Evolutionary conservation across 805 yeast species (phyloP).

Genomic region (Kazachstania viticola): DNA sequence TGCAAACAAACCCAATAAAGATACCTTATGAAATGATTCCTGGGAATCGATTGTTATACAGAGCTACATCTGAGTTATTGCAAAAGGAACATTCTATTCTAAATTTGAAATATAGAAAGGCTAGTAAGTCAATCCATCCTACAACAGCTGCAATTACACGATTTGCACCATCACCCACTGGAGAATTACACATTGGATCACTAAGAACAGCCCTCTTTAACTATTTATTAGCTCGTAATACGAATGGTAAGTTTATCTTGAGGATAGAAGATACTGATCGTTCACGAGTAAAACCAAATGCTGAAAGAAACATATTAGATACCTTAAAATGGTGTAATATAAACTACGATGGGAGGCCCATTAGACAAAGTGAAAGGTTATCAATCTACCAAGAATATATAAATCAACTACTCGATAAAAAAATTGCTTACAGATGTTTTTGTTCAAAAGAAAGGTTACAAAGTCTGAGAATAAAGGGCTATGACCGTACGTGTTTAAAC

Average conservation of each 20-base stretch:
- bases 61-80: no score
- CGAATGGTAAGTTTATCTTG: slow-evolving; percentile 70
- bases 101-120: no score
- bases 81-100: no score
- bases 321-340: slow-evolving; percentile 71
- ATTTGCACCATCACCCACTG: slow-evolving; percentile 98
- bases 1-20: no score
- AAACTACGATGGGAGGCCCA: slow-evolving; percentile 75
- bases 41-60: no score
- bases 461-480: slow-evolving; percentile 64
- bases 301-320: slow-evolving; percentile 70
- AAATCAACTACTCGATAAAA: slow-evolving; percentile 42
- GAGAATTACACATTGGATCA: slow-evolving; percentile 87
- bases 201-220: slow-evolving; percentile 88
- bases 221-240: slow-evolving; percentile 64
- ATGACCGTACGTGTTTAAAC: slow-evolving; percentile 70
- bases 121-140: slow-evolving; percentile 27
- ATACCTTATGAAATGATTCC: no score
- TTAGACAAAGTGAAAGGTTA: slow-evolving; percentile 68
- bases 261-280: slow-evolving; percentile 92
- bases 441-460: slow-evolving; percentile 74
- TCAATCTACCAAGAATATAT: slow-evolving; percentile 54
- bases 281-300: slow-evolving; percentile 63
- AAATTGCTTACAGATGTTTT: slow-evolving; percentile 76
- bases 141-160: slow-evolving; percentile 63